Conservation (phyloP, 352 stramenopile genomes). For the Phytophthora parvispora region DNA sequence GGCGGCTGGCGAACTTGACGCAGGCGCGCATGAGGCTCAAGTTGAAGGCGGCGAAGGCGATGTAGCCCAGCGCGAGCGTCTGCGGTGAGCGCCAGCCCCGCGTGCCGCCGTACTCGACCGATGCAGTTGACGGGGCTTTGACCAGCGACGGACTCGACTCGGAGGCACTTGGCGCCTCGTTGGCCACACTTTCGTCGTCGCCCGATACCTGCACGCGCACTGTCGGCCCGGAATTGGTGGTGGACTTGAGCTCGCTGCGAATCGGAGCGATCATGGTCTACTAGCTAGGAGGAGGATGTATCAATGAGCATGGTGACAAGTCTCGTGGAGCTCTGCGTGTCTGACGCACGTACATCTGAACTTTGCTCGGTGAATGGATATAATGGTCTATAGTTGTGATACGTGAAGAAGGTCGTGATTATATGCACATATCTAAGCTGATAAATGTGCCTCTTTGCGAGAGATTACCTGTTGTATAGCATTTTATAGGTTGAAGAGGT, state of each 20-base stretch:
- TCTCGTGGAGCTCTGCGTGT: constrained; percentile 5
- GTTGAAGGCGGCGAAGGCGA: constrained; percentile 61
- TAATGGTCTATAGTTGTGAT: neutral
- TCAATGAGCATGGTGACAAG: constrained; percentile 10
- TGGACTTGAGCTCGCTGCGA: constrained; percentile 7
- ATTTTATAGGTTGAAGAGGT: neutral
- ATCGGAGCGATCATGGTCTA: constrained; percentile 22
- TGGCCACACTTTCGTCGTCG: neutral
- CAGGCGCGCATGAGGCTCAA: constrained; percentile 66
- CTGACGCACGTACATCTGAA: constrained; percentile 2
- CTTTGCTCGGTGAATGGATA: constrained; percentile 1
- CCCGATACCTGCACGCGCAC: constrained; percentile 23
- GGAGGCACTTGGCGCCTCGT: constrained; percentile 2
- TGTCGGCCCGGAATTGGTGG: neutral
- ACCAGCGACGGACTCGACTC: constrained; percentile 16
- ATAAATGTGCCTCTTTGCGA: too few species aligned
- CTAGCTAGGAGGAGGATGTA: neutral
- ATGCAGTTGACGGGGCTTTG: constrained; percentile 5
- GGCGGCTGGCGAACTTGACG: constrained; percentile 62
- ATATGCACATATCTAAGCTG: too few species aligned
- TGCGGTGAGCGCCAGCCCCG: constrained; percentile 22
- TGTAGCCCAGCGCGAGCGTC: constrained; percentile 42
- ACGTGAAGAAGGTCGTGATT: too few species aligned
- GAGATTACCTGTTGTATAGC: neutral
- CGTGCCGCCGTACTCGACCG: constrained; percentile 5